A percentile compares a stretch with the other conserved stretches of the same genome.
phyloP scores from a whole-genome alignment of 495 filamentous ascomycete genomes.

The Penicillium longicatenatum region DNA sequence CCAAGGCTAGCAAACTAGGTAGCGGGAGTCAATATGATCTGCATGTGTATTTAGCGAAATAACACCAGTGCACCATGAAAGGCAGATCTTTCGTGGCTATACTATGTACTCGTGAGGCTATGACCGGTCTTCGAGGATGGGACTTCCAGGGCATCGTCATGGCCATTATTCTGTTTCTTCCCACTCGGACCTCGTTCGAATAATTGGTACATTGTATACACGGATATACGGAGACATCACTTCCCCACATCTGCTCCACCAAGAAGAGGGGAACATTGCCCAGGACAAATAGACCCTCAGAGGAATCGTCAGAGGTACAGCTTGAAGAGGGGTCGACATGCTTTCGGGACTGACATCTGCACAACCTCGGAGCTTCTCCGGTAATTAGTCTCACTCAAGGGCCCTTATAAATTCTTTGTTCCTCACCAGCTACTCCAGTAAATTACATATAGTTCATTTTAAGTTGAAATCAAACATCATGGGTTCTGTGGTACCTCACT shows the following conservation, averaged over 20 bases:
- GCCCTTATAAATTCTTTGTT: background rate
- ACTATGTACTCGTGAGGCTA: no score
- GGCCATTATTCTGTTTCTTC: no score
- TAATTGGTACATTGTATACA: background rate
- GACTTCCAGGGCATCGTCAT: no score
- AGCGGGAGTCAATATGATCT: no score
- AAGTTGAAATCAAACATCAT: background rate
- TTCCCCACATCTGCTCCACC: constrained; percentile 3
- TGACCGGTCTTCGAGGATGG: no score
- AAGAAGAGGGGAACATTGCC: background rate
- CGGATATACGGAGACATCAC: background rate
- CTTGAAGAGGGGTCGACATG: background rate
- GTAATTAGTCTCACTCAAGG: background rate
- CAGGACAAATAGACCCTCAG: background rate
- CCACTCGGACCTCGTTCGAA: no score
- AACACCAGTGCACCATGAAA: no score
- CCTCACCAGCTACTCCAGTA: background rate
- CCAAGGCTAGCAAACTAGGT: no score
- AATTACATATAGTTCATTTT: background rate
- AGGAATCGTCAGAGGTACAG: background rate
- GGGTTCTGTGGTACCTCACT: background rate
- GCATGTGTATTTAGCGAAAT: no score
- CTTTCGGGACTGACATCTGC: background rate
- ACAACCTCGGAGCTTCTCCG: background rate
- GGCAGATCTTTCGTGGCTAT: no score